phyloP scores from a whole-genome alignment of 2,329 filamentous ascomycete species.

The Xylaria sp. region DNA sequence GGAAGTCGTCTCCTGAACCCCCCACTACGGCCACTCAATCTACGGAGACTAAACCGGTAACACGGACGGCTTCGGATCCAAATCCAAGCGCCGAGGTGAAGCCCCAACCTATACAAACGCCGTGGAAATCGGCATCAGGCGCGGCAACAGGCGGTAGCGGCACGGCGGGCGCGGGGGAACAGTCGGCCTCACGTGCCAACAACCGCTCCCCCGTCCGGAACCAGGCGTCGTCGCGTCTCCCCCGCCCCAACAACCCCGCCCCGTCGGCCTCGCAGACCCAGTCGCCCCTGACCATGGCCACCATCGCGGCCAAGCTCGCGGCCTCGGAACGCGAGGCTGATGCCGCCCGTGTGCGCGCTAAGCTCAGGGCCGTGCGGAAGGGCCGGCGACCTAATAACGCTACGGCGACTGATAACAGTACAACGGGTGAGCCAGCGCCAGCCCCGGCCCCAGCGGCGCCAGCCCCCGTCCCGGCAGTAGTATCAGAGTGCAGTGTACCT shows the following conservation, averaged over 20 bases:
- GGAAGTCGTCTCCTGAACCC: constrained; percentile 17
- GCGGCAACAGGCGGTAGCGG: not conserved
- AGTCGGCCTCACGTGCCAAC: not conserved
- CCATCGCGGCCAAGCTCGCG: constrained; percentile 65
- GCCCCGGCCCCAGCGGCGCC: not conserved
- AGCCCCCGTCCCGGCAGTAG: not conserved
- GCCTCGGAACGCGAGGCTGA: constrained; percentile 67
- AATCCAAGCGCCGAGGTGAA: constrained; percentile 3
- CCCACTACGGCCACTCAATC: not conserved
- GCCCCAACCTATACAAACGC: constrained; percentile 5
- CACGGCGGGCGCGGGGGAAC: not conserved
- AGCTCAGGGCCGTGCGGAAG: constrained; percentile 57
- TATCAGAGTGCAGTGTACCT: not conserved
- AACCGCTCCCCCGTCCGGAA: constrained; percentile 8
- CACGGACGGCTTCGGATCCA: constrained; percentile 26
- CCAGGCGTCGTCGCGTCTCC: constrained; percentile 40
- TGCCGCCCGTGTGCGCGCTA: constrained; percentile 64
- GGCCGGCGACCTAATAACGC: constrained; percentile 35
- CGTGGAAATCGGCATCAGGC: not conserved
- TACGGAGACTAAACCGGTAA: constrained; percentile 10
- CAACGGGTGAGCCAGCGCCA: not conserved
- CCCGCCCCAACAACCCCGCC: constrained; percentile 35
- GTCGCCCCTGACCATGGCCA: constrained; percentile 62
- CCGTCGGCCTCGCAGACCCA: constrained; percentile 56
- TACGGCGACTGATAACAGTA: constrained; percentile 10